These are phyloP conservation scores for Eimeria acervulina DNA, from an alignment of 169 alveolate species.

Conservation along the genomic window DNA sequence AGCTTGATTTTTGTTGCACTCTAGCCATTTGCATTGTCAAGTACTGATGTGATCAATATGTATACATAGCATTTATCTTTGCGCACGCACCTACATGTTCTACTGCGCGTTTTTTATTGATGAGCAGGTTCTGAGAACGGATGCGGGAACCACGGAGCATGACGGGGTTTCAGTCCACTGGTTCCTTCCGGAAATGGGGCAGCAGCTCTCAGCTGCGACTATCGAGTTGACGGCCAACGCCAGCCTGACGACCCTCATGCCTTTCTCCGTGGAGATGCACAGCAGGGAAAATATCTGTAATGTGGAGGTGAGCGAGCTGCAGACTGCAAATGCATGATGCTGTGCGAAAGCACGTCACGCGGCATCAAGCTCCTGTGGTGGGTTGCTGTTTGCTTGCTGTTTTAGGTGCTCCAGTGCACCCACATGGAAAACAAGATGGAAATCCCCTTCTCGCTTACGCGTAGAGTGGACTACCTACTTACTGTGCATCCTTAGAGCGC, in stretches of 20 bases:
- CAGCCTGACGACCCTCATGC: conserved; percentile 56
- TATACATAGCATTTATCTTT: not conserved
- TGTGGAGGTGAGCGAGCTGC: conserved; percentile 68
- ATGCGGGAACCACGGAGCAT: conserved; percentile 76
- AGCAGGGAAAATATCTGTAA: conserved; percentile 45
- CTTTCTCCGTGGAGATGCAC: conserved; percentile 70
- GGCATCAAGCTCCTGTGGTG: not conserved
- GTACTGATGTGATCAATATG: not conserved
- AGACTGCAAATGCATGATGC: not conserved
- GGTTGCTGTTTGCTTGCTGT: not conserved
- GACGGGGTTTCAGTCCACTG: conserved; percentile 72
- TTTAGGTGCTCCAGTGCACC: conserved; percentile 79
- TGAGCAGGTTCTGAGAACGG: conserved; percentile 70
- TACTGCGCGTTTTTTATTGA: not conserved
- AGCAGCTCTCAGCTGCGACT: conserved; percentile 65
- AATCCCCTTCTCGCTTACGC: conserved; percentile 66
- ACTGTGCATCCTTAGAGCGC: conserved; percentile 47
- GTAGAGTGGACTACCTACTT: conserved; percentile 73
- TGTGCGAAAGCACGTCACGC: not conserved
- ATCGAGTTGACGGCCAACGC: conserved; percentile 75
- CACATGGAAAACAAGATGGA: conserved; percentile 78
- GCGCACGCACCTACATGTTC: not conserved
- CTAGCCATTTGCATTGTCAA: not conserved
- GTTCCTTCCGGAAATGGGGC: conserved; percentile 78
- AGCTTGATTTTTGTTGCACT: not conserved